A percentile compares a stretch with the other conserved stretches of the same genome.
Conservation (phyloP, 441 rosid genomes). For the Populus tomentosa region DNA sequence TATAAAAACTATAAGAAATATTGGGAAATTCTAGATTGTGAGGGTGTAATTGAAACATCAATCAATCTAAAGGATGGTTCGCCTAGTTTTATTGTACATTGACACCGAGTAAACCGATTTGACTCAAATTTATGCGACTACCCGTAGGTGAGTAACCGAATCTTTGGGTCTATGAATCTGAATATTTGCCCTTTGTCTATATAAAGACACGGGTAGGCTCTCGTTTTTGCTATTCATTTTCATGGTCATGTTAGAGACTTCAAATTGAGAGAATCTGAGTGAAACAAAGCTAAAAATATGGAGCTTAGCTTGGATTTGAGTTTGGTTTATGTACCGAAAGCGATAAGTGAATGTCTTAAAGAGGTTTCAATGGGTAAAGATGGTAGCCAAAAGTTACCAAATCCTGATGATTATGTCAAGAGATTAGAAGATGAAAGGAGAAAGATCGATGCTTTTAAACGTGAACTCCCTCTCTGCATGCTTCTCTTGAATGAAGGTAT, state of each 20-base stretch:
- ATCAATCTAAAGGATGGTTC: no score
- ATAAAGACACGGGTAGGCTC: neutral
- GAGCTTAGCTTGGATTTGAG: conserved; percentile 68
- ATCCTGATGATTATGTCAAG: conserved; percentile 47
- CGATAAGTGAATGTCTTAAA: conserved; percentile 43
- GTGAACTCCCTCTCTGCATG: conserved; percentile 89
- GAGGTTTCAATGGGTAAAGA: conserved; percentile 41
- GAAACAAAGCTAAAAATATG: conserved; percentile 4
- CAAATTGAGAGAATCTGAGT: neutral
- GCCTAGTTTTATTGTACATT: neutral
- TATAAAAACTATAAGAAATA: neutral
- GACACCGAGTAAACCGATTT: conserved; percentile 15
- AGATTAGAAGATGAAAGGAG: conserved; percentile 73
- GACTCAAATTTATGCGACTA: conserved; percentile 43
- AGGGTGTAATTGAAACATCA: neutral
- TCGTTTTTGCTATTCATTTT: conserved; percentile 9
- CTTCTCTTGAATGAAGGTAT: conserved; percentile 72
- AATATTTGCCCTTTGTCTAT: conserved; percentile 8
- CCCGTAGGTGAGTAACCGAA: conserved; percentile 32
- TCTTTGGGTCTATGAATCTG: conserved; percentile 42
- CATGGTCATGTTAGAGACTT: conserved; percentile 17
- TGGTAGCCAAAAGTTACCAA: conserved; percentile 31
- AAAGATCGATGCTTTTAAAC: conserved; percentile 75
- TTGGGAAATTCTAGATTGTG: neutral
- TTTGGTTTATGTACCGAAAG: conserved; percentile 42